Evolutionary conservation across 495 filamentous ascomycete genomes (phyloP).

Genomic region (Talaromyces thailandensis): DNA sequence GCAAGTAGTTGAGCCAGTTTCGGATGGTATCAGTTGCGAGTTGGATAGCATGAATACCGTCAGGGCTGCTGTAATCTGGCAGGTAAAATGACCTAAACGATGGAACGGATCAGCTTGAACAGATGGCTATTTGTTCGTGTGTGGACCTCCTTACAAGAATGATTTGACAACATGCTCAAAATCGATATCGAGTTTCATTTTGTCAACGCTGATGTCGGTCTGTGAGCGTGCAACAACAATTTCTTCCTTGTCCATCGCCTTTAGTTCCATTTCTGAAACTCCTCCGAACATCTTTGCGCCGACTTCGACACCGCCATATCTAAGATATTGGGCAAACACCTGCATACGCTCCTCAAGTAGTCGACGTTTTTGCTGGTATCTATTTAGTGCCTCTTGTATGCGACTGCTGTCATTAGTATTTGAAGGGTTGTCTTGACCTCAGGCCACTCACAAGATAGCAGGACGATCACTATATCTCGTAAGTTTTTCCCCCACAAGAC

Average conservation of each 20-base stretch:
- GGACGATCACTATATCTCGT: slow-evolving; percentile 23
- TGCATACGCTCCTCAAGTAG: slow-evolving; percentile 50
- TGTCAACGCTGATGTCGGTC: slow-evolving; percentile 17
- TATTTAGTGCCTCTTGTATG: slow-evolving; percentile 77
- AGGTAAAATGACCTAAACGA: slow-evolving; percentile 35
- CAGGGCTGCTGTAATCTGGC: slow-evolving; percentile 32
- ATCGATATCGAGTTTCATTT: slow-evolving; percentile 59
- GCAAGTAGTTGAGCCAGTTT: slow-evolving; percentile 85
- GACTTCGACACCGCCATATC: slow-evolving; percentile 71
- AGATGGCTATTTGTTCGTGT: neutral
- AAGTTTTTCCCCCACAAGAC: slow-evolving; percentile 3
- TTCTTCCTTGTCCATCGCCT: slow-evolving; percentile 50
- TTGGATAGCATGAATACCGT: slow-evolving; percentile 39
- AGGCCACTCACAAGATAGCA: slow-evolving; percentile 27
- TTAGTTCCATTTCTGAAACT: slow-evolving; percentile 39
- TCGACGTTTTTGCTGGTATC: slow-evolving; percentile 67
- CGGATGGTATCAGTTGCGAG: slow-evolving; percentile 52
- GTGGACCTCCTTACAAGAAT: slow-evolving; percentile 56
- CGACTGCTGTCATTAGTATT: slow-evolving; percentile 38
- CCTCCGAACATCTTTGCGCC: slow-evolving; percentile 61
- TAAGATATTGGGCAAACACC: slow-evolving; percentile 71
- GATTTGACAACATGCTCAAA: slow-evolving; percentile 69
- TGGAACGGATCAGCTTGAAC: neutral
- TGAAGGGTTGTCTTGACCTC: neutral
- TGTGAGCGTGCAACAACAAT: slow-evolving; percentile 39